These are phyloP conservation scores for Backusella tuberculispora DNA, from an alignment of 192 early-diverging fungal species.

Conservation along the genomic window DNA sequence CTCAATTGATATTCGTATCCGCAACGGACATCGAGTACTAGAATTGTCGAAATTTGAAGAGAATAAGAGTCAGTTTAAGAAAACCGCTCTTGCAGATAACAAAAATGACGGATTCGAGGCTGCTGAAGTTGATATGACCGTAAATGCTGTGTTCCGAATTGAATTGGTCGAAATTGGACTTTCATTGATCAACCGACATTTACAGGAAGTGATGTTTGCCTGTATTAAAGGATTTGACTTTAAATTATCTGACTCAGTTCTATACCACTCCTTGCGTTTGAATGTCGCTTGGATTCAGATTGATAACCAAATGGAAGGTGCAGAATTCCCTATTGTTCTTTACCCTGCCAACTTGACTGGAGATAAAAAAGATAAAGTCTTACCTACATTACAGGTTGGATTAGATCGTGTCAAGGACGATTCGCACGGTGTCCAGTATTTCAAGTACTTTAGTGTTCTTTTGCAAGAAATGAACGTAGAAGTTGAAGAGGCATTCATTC, in stretches of 20 bases:
- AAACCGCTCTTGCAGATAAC: neutral
- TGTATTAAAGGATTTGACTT: constrained; percentile 79
- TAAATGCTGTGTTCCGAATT: constrained; percentile 67
- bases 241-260: constrained; percentile 77
- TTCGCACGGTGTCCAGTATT: constrained; percentile 93
- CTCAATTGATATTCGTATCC: constrained; percentile 74
- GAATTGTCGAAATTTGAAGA: constrained; percentile 69
- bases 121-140: constrained; percentile 53
- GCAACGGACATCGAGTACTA: constrained; percentile 69
- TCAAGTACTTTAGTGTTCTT: constrained; percentile 90
- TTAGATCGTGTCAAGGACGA: constrained; percentile 89
- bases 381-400: constrained; percentile 71
- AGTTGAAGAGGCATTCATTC: constrained; percentile 92
- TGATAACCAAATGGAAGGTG: constrained; percentile 93
- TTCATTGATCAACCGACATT: constrained; percentile 79
- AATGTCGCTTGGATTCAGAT: constrained; percentile 92
- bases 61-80: constrained; percentile 64
- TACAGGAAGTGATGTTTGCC: constrained; percentile 87
- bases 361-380: constrained; percentile 45
- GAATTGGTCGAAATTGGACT: constrained; percentile 88
- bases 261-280: constrained; percentile 78
- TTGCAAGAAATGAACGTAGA: constrained; percentile 94
- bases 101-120: constrained; percentile 52
- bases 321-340: constrained; percentile 86
- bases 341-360: constrained; percentile 89